phyloP scores from a whole-genome alignment of 2,329 filamentous ascomycete genomes.

The Colletotrichum karsti region DNA sequence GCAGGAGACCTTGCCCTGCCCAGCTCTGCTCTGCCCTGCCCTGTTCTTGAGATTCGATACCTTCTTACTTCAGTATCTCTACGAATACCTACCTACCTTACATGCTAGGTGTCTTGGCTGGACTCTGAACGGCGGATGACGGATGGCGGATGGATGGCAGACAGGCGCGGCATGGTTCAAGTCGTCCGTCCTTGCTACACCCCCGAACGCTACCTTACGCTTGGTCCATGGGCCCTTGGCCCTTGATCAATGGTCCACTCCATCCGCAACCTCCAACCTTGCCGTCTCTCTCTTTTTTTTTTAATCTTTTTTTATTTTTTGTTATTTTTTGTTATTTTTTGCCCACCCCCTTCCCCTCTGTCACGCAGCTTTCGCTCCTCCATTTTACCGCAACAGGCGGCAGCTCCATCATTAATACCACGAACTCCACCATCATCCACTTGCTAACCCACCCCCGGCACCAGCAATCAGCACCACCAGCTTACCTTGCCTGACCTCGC shows the following conservation, averaged over 20 bases:
- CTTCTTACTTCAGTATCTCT: too few relatives aligned
- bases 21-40: too few relatives aligned
- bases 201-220: conserved; percentile 17
- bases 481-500: conserved; percentile 16
- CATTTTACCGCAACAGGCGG: conserved; percentile 45
- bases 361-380: conserved; percentile 31
- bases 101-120: too few relatives aligned
- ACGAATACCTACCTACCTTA: too few relatives aligned
- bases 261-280: conserved; percentile 29
- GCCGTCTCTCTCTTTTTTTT: conserved; percentile 20
- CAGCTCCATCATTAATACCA: conserved; percentile 34
- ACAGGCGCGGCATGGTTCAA: too few relatives aligned
- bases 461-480: conserved; percentile 11
- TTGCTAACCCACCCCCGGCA: conserved; percentile 32
- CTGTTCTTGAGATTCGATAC: neutral
- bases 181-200: too few relatives aligned
- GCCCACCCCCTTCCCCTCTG: conserved; percentile 16
- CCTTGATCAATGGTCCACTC: conserved; percentile 15
- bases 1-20: neutral
- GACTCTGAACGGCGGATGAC: neutral
- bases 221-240: conserved; percentile 8
- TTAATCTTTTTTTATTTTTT: too few relatives aligned
- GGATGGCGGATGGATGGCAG: neutral
- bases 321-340: conserved; percentile 12
- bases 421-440: conserved; percentile 29